Conservation (phyloP, 805 yeast genomes). For the Ogataea naganishii region DNA sequence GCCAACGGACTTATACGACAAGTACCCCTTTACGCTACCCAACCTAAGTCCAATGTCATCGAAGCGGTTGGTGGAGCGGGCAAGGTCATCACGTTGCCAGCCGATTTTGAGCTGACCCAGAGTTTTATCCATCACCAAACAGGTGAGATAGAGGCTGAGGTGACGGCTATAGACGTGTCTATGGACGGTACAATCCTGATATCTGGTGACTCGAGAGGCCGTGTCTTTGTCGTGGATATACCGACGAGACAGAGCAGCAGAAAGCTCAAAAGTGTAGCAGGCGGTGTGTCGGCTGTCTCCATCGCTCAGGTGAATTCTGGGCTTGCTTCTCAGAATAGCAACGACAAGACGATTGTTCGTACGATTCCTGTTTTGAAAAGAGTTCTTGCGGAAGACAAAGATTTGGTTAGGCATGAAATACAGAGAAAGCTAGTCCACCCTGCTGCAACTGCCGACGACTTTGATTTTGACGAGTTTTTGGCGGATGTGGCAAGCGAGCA, state of each 20-base stretch:
- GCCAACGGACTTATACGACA: conserved; percentile 50
- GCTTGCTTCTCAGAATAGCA: conserved; percentile 31
- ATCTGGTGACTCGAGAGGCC: conserved; percentile 71
- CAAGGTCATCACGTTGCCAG: conserved; percentile 39
- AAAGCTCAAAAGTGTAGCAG: conserved; percentile 32
- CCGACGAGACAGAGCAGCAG: conserved; percentile 60
- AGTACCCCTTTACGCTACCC: conserved; percentile 39
- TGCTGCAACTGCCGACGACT: conserved; percentile 15
- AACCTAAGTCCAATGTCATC: conserved; percentile 28
- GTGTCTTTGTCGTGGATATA: conserved; percentile 58
- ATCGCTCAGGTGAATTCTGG: conserved; percentile 11
- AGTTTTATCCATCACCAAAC: conserved; percentile 47
- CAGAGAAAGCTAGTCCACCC: conserved; percentile 23
- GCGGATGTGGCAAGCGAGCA: conserved; percentile 42
- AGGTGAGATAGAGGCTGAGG: conserved; percentile 20
- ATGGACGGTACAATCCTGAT: conserved; percentile 68
- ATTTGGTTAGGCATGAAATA: conserved; percentile 35
- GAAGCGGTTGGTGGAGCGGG: conserved; percentile 56
- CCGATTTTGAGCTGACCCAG: conserved; percentile 37
- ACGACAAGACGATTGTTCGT: conserved; percentile 20
- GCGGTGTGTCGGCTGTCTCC: conserved; percentile 16
- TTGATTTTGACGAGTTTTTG: conserved; percentile 42
- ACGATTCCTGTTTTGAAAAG: conserved; percentile 61
- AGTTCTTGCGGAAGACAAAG: conserved; percentile 34
- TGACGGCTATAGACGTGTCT: conserved; percentile 50